phyloP scores from a whole-genome alignment of 2,329 filamentous ascomycete genomes.

The Aureobasidium lini region DNA sequence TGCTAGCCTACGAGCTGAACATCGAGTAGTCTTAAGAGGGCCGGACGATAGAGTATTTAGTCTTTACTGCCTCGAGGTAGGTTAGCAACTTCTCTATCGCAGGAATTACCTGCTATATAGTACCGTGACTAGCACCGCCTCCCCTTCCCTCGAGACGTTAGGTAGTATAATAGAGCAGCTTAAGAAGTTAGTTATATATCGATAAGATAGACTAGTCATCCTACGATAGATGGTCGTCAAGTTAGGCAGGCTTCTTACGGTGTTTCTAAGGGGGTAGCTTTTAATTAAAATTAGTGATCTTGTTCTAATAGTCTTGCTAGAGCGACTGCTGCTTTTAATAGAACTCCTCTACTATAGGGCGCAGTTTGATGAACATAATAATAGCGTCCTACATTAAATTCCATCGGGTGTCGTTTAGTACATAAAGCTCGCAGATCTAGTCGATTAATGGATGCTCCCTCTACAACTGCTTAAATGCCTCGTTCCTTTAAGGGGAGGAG shows the following conservation, averaged over 20 bases:
- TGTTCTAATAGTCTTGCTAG: no score
- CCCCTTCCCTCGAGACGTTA: not conserved
- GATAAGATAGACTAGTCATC: no score
- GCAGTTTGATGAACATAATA: no score
- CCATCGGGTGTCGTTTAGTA: not conserved
- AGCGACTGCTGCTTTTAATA: no score
- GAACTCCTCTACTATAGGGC: no score
- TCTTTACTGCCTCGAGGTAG: not conserved
- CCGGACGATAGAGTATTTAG: not conserved
- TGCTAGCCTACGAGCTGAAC: not conserved
- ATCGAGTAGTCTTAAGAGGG: not conserved
- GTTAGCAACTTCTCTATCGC: not conserved
- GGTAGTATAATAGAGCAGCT: no score
- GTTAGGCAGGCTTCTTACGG: no score
- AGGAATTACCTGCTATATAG: not conserved
- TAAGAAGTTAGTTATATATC: no score
- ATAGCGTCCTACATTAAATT: no score
- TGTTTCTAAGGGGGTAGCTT: no score
- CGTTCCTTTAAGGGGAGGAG: not conserved
- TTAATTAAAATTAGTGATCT: no score
- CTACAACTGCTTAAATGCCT: not conserved
- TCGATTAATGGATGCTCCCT: not conserved
- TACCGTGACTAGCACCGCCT: not conserved
- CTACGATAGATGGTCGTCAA: no score
- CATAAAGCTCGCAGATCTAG: not conserved